These are phyloP conservation scores for Geotrichum fermentans DNA, from an alignment of 1,139 yeast species.

Conservation along the genomic window DNA sequence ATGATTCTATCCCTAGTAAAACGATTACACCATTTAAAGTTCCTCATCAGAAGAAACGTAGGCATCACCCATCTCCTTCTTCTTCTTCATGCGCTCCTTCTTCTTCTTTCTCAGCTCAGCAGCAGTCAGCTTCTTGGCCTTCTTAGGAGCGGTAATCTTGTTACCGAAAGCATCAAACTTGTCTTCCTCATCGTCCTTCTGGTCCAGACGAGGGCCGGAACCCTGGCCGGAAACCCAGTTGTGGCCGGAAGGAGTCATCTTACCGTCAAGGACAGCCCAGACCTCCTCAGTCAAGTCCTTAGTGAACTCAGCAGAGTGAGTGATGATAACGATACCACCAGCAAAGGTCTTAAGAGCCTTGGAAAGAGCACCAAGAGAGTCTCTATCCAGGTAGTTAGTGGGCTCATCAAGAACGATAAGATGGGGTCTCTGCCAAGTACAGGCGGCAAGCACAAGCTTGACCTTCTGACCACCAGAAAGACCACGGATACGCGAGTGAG, in stretches of 20 bases:
- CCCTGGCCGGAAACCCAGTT: slow-evolving; percentile 99
- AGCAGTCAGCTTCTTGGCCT: slow-evolving; percentile 95
- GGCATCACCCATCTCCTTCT: slow-evolving; percentile 99
- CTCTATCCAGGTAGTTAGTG: slow-evolving; percentile 98
- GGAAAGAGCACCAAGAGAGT: slow-evolving; percentile 98
- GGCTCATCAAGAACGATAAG: slow-evolving; percentile 95
- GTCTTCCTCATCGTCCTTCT: slow-evolving; percentile 95
- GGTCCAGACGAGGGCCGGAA: slow-evolving; percentile 95
- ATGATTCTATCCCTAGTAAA: too few species aligned
- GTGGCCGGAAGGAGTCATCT: slow-evolving; percentile 99
- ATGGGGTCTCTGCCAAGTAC: slow-evolving; percentile 99
- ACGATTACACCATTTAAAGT: slow-evolving; percentile 39
- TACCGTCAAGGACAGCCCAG: slow-evolving; percentile 98
- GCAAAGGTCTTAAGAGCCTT: slow-evolving; percentile 97
- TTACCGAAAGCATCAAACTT: slow-evolving; percentile 99
- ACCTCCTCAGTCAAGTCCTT: slow-evolving; percentile 98
- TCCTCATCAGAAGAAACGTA: slow-evolving; percentile 96
- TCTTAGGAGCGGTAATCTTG: slow-evolving; percentile 94
- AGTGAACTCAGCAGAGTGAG: slow-evolving; percentile 99
- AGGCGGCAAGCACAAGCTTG: slow-evolving; percentile 98
- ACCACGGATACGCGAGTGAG: slow-evolving; percentile 99
- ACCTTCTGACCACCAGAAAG: slow-evolving; percentile 99
- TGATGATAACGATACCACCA: slow-evolving; percentile 99
- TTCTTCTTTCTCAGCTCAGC: slow-evolving; percentile 99
- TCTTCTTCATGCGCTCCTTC: slow-evolving; percentile 99